Conservation (phyloP, 169 alveolate genomes). For the Plasmodium relictum region DNA sequence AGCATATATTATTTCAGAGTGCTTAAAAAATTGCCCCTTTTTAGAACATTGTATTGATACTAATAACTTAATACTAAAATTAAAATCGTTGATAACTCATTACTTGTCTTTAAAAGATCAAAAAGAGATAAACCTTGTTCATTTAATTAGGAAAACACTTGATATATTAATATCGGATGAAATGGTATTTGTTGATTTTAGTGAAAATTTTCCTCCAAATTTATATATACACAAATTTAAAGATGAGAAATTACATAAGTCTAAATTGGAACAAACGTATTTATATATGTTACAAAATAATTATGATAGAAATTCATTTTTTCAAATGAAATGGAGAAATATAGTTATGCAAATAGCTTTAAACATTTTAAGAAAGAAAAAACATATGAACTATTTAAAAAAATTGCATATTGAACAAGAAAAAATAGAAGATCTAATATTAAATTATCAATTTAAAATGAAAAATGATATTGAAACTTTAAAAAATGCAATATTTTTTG, state of each 20-base stretch:
- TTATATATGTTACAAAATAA: slow-evolving; percentile 3
- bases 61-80: slow-evolving; percentile 28
- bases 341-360: slow-evolving; percentile 71
- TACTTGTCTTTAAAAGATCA: slow-evolving; percentile 46
- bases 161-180: slow-evolving; percentile 56
- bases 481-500: slow-evolving; percentile 73
- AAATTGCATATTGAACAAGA: slow-evolving; percentile 81
- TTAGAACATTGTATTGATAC: slow-evolving; percentile 41
- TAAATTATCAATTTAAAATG: slow-evolving; percentile 62
- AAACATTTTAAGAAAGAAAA: slow-evolving; percentile 78
- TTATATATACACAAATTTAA: slow-evolving; percentile 42
- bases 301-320: slow-evolving; percentile 56
- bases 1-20: slow-evolving; percentile 78
- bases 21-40: slow-evolving; percentile 55
- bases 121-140: slow-evolving; percentile 39
- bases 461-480: slow-evolving; percentile 69
- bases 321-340: slow-evolving; percentile 73
- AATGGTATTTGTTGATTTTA: slow-evolving; percentile 9
- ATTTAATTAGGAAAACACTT: slow-evolving; percentile 11
- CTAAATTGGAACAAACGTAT: background rate
- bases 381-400: slow-evolving; percentile 79
- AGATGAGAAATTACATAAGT: background rate
- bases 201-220: slow-evolving; percentile 47
- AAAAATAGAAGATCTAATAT: slow-evolving; percentile 78
- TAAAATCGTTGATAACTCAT: slow-evolving; percentile 20